Evolutionary conservation across 441 rosid genomes (phyloP), one percentile per base, ranked within the genome.

Genomic region (Gossypium schwendimanii): DNA sequence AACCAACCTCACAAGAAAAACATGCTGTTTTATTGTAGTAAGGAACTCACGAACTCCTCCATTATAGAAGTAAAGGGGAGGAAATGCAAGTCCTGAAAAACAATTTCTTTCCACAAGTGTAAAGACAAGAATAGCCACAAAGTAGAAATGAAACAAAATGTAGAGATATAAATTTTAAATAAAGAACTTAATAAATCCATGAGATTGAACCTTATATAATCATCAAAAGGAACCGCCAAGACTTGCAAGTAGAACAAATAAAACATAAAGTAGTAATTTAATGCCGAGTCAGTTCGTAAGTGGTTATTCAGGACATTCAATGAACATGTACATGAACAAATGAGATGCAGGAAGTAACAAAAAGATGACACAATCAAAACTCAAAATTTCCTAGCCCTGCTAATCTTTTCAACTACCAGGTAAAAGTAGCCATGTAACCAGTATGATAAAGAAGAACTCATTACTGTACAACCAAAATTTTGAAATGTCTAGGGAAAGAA

Each of bases 11-110:
- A 89, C 90, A 86, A 93, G 86, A 71, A 90, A 80, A 76, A 87
- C 86, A 79, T 91, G 92, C 49, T 89, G 99, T 85, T 91, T 96
- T 73, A 93, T 65, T 47, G 88, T 85, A 72, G 97, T 90, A 61
- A 96, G 88, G 80, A 93, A 91, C 84, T 90, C 96, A 79, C 88
- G 85, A 71, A 93, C 97, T 72, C 99, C 98, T 73, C 99, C 98
- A 71, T 80, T 93, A 82, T 93, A 96, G 81, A 96, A 93, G 85
- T 90, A 93, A 50, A 96, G 91, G 70, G 98, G 92, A 65, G 99
- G 97, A 82, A 70, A 86, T 76, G 97, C 97, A 76, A 96, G 89
- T 76, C 99, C 97, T 96, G 91, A 77, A 77, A 78, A 79, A 75
- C 26, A 72, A 24, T 41, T 23, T 72, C 59, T 23, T 53, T 76